These are phyloP conservation scores for Chlorella vulgaris DNA, from an alignment of 139 green algal genomes.

Conservation along the genomic window DNA sequence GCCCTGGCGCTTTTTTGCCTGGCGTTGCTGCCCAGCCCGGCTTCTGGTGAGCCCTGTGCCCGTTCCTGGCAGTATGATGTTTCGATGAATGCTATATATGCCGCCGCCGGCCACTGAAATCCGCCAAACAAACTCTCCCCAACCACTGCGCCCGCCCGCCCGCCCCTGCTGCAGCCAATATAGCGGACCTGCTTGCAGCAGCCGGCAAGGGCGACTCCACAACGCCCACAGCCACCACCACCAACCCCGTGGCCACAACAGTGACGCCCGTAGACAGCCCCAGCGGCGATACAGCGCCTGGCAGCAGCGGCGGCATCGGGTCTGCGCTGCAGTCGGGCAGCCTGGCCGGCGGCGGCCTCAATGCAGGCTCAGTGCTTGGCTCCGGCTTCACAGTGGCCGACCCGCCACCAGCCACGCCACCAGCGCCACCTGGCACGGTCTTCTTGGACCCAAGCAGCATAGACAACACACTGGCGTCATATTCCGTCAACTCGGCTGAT, in stretches of 20 bases:
- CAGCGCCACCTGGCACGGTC: slow-evolving; percentile 5
- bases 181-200: slow-evolving; percentile 8
- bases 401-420: neutral
- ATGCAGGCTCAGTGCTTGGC: slow-evolving; percentile 9
- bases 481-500: neutral
- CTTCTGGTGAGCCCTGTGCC: neutral
- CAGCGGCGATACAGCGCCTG: neutral
- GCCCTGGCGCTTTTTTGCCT: too few relatives aligned
- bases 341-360: neutral
- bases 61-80: neutral
- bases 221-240: neutral
- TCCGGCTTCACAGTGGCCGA: neutral
- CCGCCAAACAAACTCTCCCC: neutral
- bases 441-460: neutral
- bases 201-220: neutral
- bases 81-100: neutral
- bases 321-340: neutral
- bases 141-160: neutral
- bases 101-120: neutral
- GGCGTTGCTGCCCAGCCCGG: neutral
- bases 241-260: neutral
- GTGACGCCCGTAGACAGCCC: neutral
- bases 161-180: neutral
- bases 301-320: neutral
- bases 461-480: slow-evolving; percentile 12